Percentiles rank a stretch among this genome's conserved stretches.
Evolutionary conservation across 2,329 filamentous ascomycete species (phyloP).

Genomic region (Trichoderma sp.): DNA sequence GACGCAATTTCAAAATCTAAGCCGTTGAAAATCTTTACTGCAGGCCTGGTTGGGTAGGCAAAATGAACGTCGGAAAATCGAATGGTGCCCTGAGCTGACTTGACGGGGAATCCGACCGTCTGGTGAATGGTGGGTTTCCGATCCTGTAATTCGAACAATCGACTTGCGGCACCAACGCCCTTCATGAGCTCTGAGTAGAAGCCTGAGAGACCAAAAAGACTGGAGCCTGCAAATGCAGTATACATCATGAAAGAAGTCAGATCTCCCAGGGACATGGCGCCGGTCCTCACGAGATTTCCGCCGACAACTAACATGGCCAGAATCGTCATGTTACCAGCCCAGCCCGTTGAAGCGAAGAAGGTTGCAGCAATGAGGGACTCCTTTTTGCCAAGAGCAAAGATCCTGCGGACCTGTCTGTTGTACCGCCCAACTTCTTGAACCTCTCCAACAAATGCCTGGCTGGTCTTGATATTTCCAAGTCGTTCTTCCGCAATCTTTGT

Average conservation of each 20-base stretch:
- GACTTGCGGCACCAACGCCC: constrained; percentile 93
- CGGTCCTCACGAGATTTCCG: constrained; percentile 83
- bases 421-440: constrained; percentile 88
- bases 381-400: constrained; percentile 83
- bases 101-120: constrained; percentile 77
- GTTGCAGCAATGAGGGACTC: constrained; percentile 88
- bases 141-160: constrained; percentile 94
- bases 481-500: constrained; percentile 98
- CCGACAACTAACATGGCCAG: constrained; percentile 87
- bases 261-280: constrained; percentile 86
- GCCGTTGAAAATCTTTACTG: constrained; percentile 86
- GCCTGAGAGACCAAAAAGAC: constrained; percentile 88
- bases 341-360: constrained; percentile 84
- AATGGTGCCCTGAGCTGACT: constrained; percentile 84
- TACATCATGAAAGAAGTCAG: constrained; percentile 99
- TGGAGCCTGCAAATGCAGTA: constrained; percentile 81
- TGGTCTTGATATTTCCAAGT: constrained; percentile 94
- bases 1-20: constrained; percentile 89
- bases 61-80: constrained; percentile 85
- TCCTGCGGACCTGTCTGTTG: constrained; percentile 87
- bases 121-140: constrained; percentile 82
- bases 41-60: constrained; percentile 90
- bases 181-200: constrained; percentile 99
- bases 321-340: constrained; percentile 96
- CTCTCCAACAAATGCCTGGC: constrained; percentile 94